Conservation (phyloP, 371 early-diverging fungal species). For the Mucor ambiguus region DNA sequence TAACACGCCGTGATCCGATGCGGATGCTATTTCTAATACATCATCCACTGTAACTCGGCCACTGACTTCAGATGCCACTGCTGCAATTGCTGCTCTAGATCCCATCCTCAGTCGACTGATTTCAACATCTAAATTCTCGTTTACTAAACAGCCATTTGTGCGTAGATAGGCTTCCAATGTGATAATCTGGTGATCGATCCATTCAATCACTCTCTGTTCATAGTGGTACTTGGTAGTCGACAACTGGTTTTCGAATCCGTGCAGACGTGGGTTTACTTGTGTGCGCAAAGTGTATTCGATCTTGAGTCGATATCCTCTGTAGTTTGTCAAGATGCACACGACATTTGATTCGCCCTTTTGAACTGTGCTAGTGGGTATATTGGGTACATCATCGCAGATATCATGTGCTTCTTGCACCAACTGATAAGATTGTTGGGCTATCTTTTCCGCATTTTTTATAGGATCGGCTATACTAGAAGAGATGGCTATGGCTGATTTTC, state of each 20-base stretch:
- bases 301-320: conserved; percentile 41
- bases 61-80: conserved; percentile 39
- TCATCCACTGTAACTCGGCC: conserved; percentile 51
- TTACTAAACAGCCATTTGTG: conserved; percentile 34
- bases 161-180: conserved; percentile 37
- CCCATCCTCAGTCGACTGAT: conserved; percentile 44
- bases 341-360: conserved; percentile 8
- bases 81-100: conserved; percentile 46
- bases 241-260: conserved; percentile 37
- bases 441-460: conserved; percentile 27
- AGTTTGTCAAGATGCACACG: conserved; percentile 28
- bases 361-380: conserved; percentile 25
- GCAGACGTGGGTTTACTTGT: conserved; percentile 40
- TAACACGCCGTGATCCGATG: conserved; percentile 32
- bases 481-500: background rate
- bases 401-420: conserved; percentile 31
- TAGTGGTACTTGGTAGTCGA: conserved; percentile 34
- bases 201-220: conserved; percentile 47
- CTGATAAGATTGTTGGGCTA: conserved; percentile 27
- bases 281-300: conserved; percentile 44
- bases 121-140: conserved; percentile 38
- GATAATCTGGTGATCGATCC: conserved; percentile 46
- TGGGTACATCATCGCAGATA: conserved; percentile 33
- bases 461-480: conserved; percentile 6
- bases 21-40: conserved; percentile 35